Evolutionary conservation across 140 eudicot species (phyloP), one percentile per base, ranked within the genome.

Genomic region (Ambrosia hybrid): DNA sequence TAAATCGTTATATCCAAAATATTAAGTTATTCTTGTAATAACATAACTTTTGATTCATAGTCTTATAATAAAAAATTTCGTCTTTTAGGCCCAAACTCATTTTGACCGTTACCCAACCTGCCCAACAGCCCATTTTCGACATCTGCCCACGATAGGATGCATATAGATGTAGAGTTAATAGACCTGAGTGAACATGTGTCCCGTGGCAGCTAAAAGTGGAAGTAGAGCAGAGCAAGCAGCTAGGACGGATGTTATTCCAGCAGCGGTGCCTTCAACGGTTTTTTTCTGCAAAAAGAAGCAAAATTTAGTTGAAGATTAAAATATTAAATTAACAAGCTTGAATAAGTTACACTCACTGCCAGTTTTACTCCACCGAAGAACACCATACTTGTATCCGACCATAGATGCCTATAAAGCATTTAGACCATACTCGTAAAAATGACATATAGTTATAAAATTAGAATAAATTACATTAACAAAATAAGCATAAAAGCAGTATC

Each of bases 331-430:
- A 9, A 66, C 38, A 46, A 16, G 57, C 9, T 34, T 65, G 39
- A 61, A 67, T 15, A 48, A 70, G 65, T 12, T 17, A 73, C 73
- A 83, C 87, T 87, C 75, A 90, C 96, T 93, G 78, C 98, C 96
- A 21, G 89, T 86, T 86, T 94, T 90, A 81, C 96, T 94, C 99
- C 96, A 90, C 30, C 99, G 82, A 10, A 94, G 84, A 64, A 90
- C 96, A 38, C 99, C 97, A 83, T 94, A 94, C 80, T 90, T 94
- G 87, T 94, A 88, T 14, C 99, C 99, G 52, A 90, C 99, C 96
- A 94, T 83, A 13, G 99, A 94, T 74, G 99, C 99, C 99, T 94
- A 78, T 13, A 73, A 67, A 80, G 71, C 34, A 36, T 65, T 15
- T 46, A 58, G 2, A 34, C 17, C 15, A 55, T 69, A 12, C 55